Evolutionary conservation across 177 flowering plant species (phyloP), one percentile per base, ranked within the genome.

Genomic region (Tripterygium wilfordii): DNA sequence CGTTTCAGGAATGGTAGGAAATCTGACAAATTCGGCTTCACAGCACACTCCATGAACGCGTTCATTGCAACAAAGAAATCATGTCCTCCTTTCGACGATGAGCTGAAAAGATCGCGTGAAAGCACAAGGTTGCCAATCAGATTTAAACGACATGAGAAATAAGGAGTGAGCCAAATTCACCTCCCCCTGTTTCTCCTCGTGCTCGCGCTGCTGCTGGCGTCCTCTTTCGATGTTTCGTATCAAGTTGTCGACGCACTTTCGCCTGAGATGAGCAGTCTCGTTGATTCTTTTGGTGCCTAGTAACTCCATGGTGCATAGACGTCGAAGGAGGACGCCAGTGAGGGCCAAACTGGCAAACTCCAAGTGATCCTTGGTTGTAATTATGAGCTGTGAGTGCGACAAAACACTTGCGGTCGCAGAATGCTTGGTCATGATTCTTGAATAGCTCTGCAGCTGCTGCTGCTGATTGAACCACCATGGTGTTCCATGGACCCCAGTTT

Each of bases 1-100:
- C 70, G 35, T 35, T 33, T 56, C 26, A 72, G 18, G 28, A 45
- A 46, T 1, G 77, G 77, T 5, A 68, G 56, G 45, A 62, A 52
- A 27, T 72, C 71, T 0, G 60, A 51, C 2, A 58, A 7, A 26
- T 67, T 62, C 3, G 63, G 59, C 4, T 28, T 23, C 29, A 57
- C 64, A 0, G 39, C n/a, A 46, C 47, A 57, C 44, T 66, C 53
- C 62, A 56, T 27, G 4, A 61, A 0, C 9, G 17, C 27, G 10
- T 42, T 5, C 67, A 58, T 58, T 10, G 67, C 60, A 0, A 18
- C 27, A 36, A 36, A 58, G 42, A 67, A 62, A 48, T 67, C 64
- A 4, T 29, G 4, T 6, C 54, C 71, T 18, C 56, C 48, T 17
- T 35, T 17, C 1, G 54, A 43, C 6, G 40, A 4, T 3, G 61